phyloP scores from a whole-genome alignment of 345 rosid species.

The Trapa incisa region DNA sequence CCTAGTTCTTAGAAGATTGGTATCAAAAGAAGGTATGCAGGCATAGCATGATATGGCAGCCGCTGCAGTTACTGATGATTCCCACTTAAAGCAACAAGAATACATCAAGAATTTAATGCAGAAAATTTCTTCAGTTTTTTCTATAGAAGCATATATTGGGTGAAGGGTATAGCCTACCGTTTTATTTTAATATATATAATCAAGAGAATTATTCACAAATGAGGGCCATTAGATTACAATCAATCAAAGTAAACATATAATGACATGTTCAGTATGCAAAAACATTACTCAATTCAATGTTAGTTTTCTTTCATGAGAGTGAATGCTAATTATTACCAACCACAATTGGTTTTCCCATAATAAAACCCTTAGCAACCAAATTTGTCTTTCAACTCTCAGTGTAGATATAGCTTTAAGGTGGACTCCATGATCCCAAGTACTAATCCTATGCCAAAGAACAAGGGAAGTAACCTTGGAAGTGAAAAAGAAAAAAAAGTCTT shows the following conservation, averaged over 20 bases:
- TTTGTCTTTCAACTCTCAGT: not conserved
- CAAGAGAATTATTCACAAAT: too few relatives aligned
- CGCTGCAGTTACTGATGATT: not conserved
- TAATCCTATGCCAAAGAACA: not conserved
- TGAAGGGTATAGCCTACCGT: too few relatives aligned
- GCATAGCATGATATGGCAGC: not conserved
- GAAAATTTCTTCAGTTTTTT: not conserved
- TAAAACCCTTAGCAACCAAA: too few relatives aligned
- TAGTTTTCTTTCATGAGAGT: too few relatives aligned
- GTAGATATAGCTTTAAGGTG: not conserved
- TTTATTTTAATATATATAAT: too few relatives aligned
- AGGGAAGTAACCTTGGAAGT: not conserved
- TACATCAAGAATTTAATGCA: too few relatives aligned
- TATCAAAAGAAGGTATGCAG: not conserved
- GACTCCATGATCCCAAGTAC: not conserved
- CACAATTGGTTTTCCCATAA: not conserved
- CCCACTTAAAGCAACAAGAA: not conserved
- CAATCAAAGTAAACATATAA: not conserved
- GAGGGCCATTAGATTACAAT: too few relatives aligned
- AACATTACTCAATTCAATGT: not conserved
- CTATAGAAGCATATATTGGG: too few relatives aligned
- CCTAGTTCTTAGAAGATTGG: not conserved
- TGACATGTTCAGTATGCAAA: not conserved
- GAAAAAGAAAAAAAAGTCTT: not conserved
- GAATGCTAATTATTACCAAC: not conserved